Evolutionary conservation across 371 early-diverging fungal genomes (phyloP), one percentile per base, ranked within the genome.

Genomic region (Apophysomyces trapeziformis): DNA sequence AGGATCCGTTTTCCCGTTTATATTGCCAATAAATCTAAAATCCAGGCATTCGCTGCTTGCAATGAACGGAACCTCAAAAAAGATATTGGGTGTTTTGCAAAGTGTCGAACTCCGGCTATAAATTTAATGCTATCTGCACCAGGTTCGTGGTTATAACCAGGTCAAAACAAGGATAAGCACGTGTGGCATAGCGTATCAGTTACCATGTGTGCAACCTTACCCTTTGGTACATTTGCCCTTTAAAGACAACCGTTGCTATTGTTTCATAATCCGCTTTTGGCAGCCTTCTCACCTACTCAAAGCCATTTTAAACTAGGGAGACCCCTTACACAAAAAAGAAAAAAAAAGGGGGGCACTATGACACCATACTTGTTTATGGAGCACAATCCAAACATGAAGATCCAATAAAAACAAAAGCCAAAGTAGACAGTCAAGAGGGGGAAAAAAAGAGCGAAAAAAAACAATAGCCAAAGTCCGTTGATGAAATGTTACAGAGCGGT

Each of bases 161-260:
- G 35, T 35, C 44, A 26, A 61, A 46, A 26, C 36, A 39, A 41
- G 46, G 61, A 45, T 41, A 41, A 60, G 46, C 61, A 61, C 61
- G 61, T 61, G 61, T 36, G 46, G 60, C 44, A 46, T 43, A 61
- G 43, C 46, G 45, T n/a, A 18, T 61, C 54, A 50, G 61, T 61
- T 44, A 61, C 61, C 43, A 45, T 61, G 61, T 35, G 61, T 61
- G 43, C 46, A 46, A 61, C 61, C 16, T 39, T 21, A 47, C 13
- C 61, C 14, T 45, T 44, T 32, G 46, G 61, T 61, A 26, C 21
- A 61, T 61, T 61, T 61, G 46, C 61, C 46, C 45, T 61, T 61
- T 61, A 61, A 41, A 61, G 45, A 45, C 0, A 36, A 45, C 32
- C 41, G 61, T 46, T 45, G 9, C 43, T 18, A 41, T 14, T 7